Evolutionary conservation across 306 rosid genomes (phyloP), one percentile per base, ranked within the genome.

Genomic region (Cyclanthera cordifolia): DNA sequence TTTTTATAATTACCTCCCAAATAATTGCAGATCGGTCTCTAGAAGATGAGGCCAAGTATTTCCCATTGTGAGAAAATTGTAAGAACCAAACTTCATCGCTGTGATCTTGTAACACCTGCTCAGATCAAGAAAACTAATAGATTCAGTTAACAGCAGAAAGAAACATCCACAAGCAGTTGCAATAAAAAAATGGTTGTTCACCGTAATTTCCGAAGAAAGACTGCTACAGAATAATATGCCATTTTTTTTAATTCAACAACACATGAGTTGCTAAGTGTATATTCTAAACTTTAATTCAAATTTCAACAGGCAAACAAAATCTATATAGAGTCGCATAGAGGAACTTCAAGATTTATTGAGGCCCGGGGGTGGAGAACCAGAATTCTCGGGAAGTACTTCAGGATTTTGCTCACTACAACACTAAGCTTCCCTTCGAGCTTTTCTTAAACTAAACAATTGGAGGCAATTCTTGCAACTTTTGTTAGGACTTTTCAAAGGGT

Each of bases 21-120:
- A 93, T 86, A 53, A 93, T 86, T 51, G 95, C 89, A 65, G 94
- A 82, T 67, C 73, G 84, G 75, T 93, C 98, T 50, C 81, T 87
- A 67, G 99, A 94, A 32, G 99, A 85, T 46, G 99, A 94, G 73
- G 99, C 99, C 74, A 94, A 83, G 82, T 86, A 86, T 61, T 85
- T 86, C 53, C 99, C 97, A 71, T 86, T 75, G 63, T 90, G 95
- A 30, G 99, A 94, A 88, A 94, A 94, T 80, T 90, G 87, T 76
- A 94, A 79, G 76, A 85, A 88, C 99, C 97, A 94, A 52, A 94
- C 96, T 77, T 94, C 99, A 75, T 88, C 91, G 17, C 69, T 83
- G 77, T 94, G 99, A 54, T 70, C 89, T 51, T 85, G 86, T 58
- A 94, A 75, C 83, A 89, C 63, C 98, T 93, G 81, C 43, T 43